phyloP scores from a whole-genome alignment of 2,329 filamentous ascomycete genomes.

The Exutisphaerella laricina region DNA sequence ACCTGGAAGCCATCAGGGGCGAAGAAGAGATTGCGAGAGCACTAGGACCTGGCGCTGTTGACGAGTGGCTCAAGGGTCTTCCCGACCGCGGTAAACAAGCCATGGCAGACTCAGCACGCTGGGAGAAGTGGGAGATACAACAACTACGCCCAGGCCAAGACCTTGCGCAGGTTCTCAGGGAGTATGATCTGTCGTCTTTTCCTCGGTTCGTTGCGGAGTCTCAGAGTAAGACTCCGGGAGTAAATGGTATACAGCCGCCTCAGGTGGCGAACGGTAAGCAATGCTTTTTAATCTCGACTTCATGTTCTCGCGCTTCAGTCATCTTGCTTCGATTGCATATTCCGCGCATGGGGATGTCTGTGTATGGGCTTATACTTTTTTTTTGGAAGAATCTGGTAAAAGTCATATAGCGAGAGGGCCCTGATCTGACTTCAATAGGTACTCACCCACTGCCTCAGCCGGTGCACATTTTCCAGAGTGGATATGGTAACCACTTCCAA shows the following conservation, averaged over 20 bases:
- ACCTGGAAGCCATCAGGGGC: constrained; percentile 57
- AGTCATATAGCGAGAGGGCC: constrained; percentile 8
- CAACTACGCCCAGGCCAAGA: constrained; percentile 24
- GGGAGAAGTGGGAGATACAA: constrained; percentile 65
- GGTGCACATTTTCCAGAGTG: constrained; percentile 24
- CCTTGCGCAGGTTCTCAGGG: constrained; percentile 28
- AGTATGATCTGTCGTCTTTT: constrained; percentile 32
- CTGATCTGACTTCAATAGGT: constrained; percentile 19
- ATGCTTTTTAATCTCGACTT: constrained; percentile 5
- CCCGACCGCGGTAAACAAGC: constrained; percentile 56
- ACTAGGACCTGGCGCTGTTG: constrained; percentile 62
- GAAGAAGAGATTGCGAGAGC: constrained; percentile 59
- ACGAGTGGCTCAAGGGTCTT: constrained; percentile 77
- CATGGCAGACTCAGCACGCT: constrained; percentile 59
- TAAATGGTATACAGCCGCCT: constrained; percentile 18
- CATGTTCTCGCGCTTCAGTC: constrained; percentile 3
- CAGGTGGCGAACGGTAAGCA: constrained; percentile 27
- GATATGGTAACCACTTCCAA: constrained; percentile 7
- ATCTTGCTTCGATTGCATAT: not conserved
- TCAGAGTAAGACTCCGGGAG: constrained; percentile 22
- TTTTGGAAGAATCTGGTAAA: no score
- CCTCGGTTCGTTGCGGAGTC: constrained; percentile 17
- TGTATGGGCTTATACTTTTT: no score
- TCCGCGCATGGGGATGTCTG: not conserved
- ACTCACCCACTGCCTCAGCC: constrained; percentile 28